These are phyloP conservation scores for Gyrodon lividus DNA, from an alignment of 768 basidiomycete genomes.

Conservation along the genomic window DNA sequence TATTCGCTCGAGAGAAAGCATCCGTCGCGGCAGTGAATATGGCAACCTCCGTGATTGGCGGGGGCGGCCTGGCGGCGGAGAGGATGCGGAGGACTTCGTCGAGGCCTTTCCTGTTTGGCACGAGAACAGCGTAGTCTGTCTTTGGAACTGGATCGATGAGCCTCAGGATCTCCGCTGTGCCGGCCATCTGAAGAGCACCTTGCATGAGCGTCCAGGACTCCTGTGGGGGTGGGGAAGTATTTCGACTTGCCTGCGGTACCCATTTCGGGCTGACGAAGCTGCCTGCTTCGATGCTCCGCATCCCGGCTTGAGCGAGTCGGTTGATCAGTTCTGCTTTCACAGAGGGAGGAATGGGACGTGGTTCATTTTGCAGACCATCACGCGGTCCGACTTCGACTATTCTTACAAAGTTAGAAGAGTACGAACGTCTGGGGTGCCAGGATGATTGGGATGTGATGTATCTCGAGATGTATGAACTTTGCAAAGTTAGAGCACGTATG, in stretches of 20 bases:
- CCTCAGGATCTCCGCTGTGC: constrained; percentile 72
- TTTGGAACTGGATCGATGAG: constrained; percentile 50
- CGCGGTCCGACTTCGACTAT: constrained; percentile 91
- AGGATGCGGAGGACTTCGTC: constrained; percentile 65
- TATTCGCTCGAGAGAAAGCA: constrained; percentile 81
- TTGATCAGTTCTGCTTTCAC: constrained; percentile 81
- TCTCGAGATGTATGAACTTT: neutral
- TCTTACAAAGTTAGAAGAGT: constrained; percentile 26
- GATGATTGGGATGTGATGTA: neutral
- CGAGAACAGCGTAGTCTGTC: constrained; percentile 74
- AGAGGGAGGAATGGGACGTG: constrained; percentile 63
- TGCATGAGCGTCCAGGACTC: neutral
- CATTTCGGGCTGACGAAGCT: constrained; percentile 93
- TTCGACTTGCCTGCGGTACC: constrained; percentile 75
- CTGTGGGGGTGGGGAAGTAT: neutral
- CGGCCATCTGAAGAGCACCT: constrained; percentile 66
- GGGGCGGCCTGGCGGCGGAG: constrained; percentile 36
- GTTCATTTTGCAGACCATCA: constrained; percentile 92
- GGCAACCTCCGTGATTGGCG: constrained; percentile 78
- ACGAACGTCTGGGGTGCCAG: neutral
- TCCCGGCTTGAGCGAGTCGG: constrained; percentile 65
- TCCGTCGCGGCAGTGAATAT: constrained; percentile 91
- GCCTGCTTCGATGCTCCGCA: constrained; percentile 74
- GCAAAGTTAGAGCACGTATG: constrained; percentile 3
- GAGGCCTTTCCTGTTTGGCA: constrained; percentile 79